A percentile compares a stretch with the other conserved stretches of the same genome.
phyloP scores from a whole-genome alignment of 2,329 filamentous ascomycete genomes.

The Colletotrichum sp. region DNA sequence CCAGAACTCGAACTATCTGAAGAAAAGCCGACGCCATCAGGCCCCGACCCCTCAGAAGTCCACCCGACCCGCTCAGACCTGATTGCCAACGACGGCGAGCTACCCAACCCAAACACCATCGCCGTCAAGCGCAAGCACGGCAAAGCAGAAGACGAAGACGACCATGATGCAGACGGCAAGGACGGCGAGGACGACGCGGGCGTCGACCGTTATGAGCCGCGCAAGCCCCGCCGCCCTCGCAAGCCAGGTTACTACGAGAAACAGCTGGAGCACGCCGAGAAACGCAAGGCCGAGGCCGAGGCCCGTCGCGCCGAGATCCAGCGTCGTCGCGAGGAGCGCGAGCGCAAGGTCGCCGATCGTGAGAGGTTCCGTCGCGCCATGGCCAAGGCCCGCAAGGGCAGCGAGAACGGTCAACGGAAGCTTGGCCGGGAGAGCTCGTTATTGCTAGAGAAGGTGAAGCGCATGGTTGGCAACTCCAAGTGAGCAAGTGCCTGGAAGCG shows the following conservation, averaged over 20 bases:
- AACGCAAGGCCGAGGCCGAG: constrained; percentile 47
- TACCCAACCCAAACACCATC: constrained; percentile 22
- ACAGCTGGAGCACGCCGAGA: constrained; percentile 57
- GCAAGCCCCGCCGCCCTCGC: constrained; percentile 23
- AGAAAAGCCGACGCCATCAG: constrained; percentile 4
- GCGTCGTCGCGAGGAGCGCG: constrained; percentile 65
- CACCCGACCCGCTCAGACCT: constrained; percentile 48
- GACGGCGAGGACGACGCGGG: constrained; percentile 3
- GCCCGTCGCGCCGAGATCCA: constrained; percentile 45
- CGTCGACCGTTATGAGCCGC: constrained; percentile 20
- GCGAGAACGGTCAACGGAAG: constrained; percentile 74
- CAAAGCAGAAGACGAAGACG: background rate
- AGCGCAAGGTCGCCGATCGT: constrained; percentile 69
- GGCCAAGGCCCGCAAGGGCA: constrained; percentile 74
- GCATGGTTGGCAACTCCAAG: constrained; percentile 59
- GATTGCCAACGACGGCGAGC: constrained; percentile 34
- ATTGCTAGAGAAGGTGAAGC: constrained; percentile 79
- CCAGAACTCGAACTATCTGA: background rate
- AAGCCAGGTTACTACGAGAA: constrained; percentile 69
- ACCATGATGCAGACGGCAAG: background rate
- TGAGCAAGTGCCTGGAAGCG: background rate
- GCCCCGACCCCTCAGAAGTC: constrained; percentile 26
- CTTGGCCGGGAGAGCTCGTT: constrained; percentile 81
- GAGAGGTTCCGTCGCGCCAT: constrained; percentile 70
- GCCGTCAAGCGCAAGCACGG: constrained; percentile 15